phyloP scores from a whole-genome alignment of 192 early-diverging fungal genomes.

The Gigaspora rosea region DNA sequence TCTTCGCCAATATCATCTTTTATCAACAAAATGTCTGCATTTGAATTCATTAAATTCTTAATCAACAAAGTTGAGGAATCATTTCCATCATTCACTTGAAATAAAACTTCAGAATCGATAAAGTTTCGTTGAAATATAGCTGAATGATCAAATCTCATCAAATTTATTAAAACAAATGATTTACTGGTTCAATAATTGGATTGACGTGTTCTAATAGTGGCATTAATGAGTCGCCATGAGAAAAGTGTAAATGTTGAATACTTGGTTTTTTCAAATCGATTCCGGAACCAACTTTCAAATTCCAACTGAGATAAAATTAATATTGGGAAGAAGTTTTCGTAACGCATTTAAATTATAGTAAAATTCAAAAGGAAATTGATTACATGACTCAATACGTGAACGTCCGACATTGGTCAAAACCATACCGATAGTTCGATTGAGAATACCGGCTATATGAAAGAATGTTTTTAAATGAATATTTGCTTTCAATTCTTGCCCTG shows the following conservation, averaged over 20 bases:
- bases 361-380: slow-evolving; percentile 34
- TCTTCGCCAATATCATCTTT: neutral
- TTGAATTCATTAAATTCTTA: neutral
- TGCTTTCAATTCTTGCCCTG: slow-evolving; percentile 40
- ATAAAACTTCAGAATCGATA: no score
- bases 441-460: slow-evolving; percentile 31
- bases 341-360: slow-evolving; percentile 34
- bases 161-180: neutral
- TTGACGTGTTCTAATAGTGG: neutral
- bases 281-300: neutral
- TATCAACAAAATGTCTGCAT: neutral
- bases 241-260: neutral
- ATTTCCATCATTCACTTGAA: neutral
- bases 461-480: slow-evolving; percentile 42
- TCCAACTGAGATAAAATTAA: slow-evolving; percentile 5
- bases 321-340: neutral
- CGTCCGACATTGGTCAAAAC: slow-evolving; percentile 41
- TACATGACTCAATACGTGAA: slow-evolving; percentile 38
- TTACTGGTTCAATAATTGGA: neutral
- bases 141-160: neutral
- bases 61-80: neutral
- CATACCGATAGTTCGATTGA: slow-evolving; percentile 40
- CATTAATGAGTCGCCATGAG: neutral
- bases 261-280: neutral
- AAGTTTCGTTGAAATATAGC: neutral